phyloP scores from a whole-genome alignment of 306 rosid species.

The Medicago arabica region DNA sequence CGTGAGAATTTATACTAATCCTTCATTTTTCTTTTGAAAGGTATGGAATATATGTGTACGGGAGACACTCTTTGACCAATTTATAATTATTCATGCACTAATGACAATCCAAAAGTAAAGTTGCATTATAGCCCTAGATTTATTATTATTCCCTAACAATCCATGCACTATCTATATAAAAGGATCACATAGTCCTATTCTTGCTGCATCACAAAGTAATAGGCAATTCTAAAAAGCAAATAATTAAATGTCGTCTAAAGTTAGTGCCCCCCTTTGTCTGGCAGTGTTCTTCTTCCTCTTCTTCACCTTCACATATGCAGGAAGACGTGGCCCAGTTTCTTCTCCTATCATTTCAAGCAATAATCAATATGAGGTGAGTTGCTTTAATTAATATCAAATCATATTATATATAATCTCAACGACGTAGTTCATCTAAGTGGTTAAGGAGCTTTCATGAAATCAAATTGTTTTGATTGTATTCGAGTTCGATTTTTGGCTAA shows the following conservation, averaged over 20 bases:
- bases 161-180: slow-evolving; percentile 46
- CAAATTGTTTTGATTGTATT: background rate
- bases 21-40: slow-evolving; percentile 17
- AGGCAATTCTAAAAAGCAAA: slow-evolving; percentile 35
- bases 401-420: background rate
- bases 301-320: slow-evolving; percentile 43
- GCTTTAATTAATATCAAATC: background rate
- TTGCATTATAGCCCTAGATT: slow-evolving; percentile 47
- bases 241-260: slow-evolving; percentile 53
- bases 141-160: background rate
- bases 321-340: slow-evolving; percentile 41
- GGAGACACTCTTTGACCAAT: background rate
- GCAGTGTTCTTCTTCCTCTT: slow-evolving; percentile 42
- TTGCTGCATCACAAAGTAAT: slow-evolving; percentile 18
- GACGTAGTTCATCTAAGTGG: background rate
- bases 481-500: background rate
- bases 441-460: background rate
- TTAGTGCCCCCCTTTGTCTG: slow-evolving; percentile 47
- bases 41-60: background rate
- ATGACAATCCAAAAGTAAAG: slow-evolving; percentile 30
- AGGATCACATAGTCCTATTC: slow-evolving; percentile 17
- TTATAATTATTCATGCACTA: slow-evolving; percentile 3
- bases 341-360: slow-evolving; percentile 34
- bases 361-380: slow-evolving; percentile 49
- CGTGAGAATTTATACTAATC: background rate